Evolutionary conservation across 768 basidiomycete species (phyloP).

Genomic region (Leccinellum luteum): DNA sequence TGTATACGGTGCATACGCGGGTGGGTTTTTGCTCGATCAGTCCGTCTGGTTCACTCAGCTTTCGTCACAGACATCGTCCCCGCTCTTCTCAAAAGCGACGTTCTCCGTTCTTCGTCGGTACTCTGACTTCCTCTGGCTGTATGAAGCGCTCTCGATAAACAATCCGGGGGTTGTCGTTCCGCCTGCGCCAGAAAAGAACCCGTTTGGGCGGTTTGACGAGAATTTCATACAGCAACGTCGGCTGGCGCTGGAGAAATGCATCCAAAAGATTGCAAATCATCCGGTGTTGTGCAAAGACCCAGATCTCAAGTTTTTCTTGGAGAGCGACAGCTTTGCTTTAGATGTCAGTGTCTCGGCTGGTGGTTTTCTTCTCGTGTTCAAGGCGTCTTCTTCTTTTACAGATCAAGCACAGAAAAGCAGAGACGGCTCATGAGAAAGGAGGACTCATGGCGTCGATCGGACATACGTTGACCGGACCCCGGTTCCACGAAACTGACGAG

Average conservation of each 20-base stretch:
- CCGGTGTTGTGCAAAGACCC: slow-evolving; percentile 85
- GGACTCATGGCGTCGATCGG: slow-evolving; percentile 85
- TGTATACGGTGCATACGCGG: slow-evolving; percentile 93
- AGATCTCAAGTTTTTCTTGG: slow-evolving; percentile 87
- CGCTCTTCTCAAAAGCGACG: slow-evolving; percentile 73
- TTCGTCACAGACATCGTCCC: slow-evolving; percentile 74
- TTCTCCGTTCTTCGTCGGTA: slow-evolving; percentile 97
- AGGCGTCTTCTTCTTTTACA: slow-evolving; percentile 27
- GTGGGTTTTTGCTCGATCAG: slow-evolving; percentile 39
- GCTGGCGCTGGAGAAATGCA: slow-evolving; percentile 80
- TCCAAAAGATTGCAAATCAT: slow-evolving; percentile 91
- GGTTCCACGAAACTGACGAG: slow-evolving; percentile 88
- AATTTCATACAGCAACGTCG: slow-evolving; percentile 88
- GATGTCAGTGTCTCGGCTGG: slow-evolving; percentile 58
- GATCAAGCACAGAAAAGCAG: slow-evolving; percentile 88
- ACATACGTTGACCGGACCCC: slow-evolving; percentile 70
- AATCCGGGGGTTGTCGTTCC: slow-evolving; percentile 98
- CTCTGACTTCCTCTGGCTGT: slow-evolving; percentile 97
- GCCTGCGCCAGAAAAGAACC: slow-evolving; percentile 92
- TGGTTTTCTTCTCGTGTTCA: slow-evolving; percentile 2
- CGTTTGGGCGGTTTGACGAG: slow-evolving; percentile 91
- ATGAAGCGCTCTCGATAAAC: slow-evolving; percentile 81
- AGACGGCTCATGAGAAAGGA: slow-evolving; percentile 71
- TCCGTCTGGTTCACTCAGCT: background rate
- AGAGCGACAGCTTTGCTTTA: slow-evolving; percentile 86